Evolutionary conservation across 2,329 filamentous ascomycete genomes (phyloP).

Genomic region (Hypoxylon sp.): DNA sequence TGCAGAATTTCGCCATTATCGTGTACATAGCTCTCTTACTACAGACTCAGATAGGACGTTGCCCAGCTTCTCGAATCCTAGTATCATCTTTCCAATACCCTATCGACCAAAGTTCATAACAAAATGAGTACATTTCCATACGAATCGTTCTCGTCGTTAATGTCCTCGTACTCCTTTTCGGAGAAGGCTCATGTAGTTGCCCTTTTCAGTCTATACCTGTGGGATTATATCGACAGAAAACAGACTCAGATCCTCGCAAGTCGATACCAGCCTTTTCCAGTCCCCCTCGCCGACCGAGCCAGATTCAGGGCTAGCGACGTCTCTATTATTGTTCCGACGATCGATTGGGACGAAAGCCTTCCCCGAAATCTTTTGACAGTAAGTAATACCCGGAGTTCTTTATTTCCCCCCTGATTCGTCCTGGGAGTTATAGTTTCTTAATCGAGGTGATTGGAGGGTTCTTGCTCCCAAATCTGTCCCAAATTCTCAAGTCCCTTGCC

Average conservation of each 20-base stretch:
- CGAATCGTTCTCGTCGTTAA: neutral
- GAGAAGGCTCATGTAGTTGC: neutral
- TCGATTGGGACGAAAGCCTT: constrained; percentile 46
- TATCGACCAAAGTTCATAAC: neutral
- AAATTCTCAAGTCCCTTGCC: no score
- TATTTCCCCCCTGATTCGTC: no score
- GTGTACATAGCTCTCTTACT: neutral
- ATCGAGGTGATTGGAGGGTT: no score
- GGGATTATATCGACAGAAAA: constrained; percentile 36
- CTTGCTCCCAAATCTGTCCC: no score
- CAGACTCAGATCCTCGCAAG: constrained; percentile 10
- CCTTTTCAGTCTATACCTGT: constrained; percentile 28
- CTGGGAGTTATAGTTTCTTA: no score
- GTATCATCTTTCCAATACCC: neutral
- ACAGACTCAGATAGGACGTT: neutral
- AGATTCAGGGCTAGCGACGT: constrained; percentile 42
- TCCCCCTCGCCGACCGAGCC: constrained; percentile 18
- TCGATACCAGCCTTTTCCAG: constrained; percentile 40
- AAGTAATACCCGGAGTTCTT: no score
- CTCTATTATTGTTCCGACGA: constrained; percentile 51
- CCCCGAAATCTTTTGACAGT: constrained; percentile 35
- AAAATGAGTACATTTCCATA: neutral
- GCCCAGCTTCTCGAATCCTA: neutral
- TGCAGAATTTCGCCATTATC: neutral
- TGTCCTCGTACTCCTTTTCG: neutral